Percentiles rank a stretch among this genome's conserved stretches.
Conservation (phyloP, 2,329 filamentous ascomycete genomes). For the Sarocladium kiliense region DNA sequence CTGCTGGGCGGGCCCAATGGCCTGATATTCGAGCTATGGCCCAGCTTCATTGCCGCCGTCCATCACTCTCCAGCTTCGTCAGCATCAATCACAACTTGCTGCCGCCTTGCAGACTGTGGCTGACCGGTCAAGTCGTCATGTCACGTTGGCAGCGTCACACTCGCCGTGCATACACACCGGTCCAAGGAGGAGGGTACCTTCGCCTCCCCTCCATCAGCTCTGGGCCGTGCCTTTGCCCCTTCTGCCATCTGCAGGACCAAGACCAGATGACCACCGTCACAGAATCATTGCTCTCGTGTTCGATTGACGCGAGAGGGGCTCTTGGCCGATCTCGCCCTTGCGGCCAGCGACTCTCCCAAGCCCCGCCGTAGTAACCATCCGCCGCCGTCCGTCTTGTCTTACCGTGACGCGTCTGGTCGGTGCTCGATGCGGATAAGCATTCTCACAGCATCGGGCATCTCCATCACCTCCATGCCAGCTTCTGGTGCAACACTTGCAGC, state of each 20-base stretch:
- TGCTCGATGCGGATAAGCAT: background rate
- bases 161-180: slow-evolving; percentile 5
- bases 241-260: background rate
- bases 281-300: background rate
- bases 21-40: background rate
- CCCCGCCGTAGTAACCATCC: background rate
- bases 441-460: background rate
- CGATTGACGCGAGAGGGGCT: background rate
- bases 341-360: background rate
- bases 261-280: slow-evolving; percentile 6
- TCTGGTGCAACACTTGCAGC: background rate
- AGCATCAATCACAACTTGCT: no score
- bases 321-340: slow-evolving; percentile 1
- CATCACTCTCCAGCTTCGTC: no score
- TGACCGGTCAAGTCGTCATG: slow-evolving; percentile 9
- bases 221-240: background rate
- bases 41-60: background rate
- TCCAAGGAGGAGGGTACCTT: background rate
- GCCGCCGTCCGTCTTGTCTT: background rate
- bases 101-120: background rate
- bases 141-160: slow-evolving; percentile 4
- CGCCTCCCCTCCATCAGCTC: background rate
- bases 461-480: background rate
- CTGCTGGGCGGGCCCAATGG: background rate
- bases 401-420: background rate